Evolutionary conservation across 495 filamentous ascomycete species (phyloP).

Genomic region (Penicillium angulare): DNA sequence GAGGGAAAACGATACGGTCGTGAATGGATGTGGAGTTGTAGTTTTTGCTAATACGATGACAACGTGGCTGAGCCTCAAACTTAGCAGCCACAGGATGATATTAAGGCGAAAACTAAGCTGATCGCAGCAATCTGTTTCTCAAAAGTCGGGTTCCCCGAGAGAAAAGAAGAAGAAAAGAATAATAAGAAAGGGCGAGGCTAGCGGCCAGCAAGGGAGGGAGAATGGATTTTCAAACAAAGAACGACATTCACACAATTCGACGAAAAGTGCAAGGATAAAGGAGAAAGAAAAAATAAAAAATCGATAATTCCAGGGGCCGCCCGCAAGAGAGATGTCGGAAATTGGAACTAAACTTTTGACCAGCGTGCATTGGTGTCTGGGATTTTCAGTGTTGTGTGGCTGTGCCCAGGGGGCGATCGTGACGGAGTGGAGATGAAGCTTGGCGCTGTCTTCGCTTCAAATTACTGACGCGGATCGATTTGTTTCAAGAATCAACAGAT

Average conservation of each 20-base stretch:
- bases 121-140: background rate
- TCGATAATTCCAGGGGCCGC: background rate
- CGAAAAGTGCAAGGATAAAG: background rate
- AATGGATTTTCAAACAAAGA: background rate
- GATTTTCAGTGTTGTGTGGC: background rate
- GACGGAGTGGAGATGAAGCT: constrained; percentile 3
- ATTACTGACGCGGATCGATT: no score
- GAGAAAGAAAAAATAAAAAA: constrained; percentile 1
- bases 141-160: background rate
- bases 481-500: no score
- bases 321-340: background rate
- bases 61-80: background rate
- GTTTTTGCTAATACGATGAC: background rate
- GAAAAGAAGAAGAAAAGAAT: background rate
- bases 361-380: background rate
- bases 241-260: background rate
- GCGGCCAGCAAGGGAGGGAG: constrained; percentile 7
- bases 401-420: constrained; percentile 4
- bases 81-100: background rate
- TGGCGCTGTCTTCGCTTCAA: background rate
- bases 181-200: constrained; percentile 2
- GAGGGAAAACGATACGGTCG: background rate
- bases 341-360: background rate
- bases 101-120: no score
- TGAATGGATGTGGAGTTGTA: background rate